These are phyloP conservation scores for Fusarium sp. DNA, from an alignment of 2,329 filamentous ascomycete genomes.

Conservation along the genomic window DNA sequence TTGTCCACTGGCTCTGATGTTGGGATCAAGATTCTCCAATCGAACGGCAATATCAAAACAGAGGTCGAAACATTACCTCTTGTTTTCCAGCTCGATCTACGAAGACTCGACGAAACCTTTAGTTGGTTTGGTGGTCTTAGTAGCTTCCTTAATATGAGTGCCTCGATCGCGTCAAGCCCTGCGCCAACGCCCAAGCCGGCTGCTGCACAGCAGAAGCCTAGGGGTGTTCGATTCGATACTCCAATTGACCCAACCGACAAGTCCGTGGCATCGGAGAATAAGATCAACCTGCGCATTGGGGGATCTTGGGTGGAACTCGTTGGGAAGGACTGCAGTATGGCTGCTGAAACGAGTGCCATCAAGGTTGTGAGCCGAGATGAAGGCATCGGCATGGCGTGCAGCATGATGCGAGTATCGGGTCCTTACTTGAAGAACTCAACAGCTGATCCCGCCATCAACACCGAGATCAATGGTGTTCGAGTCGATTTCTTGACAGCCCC, in stretches of 20 bases:
- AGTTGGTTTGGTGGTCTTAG: conserved; percentile 92
- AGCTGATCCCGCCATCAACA: conserved; percentile 72
- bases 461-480: conserved; percentile 76
- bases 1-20: conserved; percentile 71
- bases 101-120: conserved; percentile 87
- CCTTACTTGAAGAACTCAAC: conserved; percentile 71
- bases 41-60: conserved; percentile 63
- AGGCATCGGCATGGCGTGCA: conserved; percentile 80
- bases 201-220: conserved; percentile 62
- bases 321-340: conserved; percentile 82
- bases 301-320: conserved; percentile 83
- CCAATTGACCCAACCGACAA: conserved; percentile 65
- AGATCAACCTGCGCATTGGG: conserved; percentile 82
- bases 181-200: conserved; percentile 61
- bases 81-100: conserved; percentile 81
- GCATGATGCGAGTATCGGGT: conserved; percentile 81
- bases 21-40: conserved; percentile 66
- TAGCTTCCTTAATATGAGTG: conserved; percentile 89
- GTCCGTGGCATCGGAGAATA: conserved; percentile 67
- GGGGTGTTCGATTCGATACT: conserved; percentile 72
- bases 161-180: conserved; percentile 83
- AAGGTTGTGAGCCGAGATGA: conserved; percentile 84
- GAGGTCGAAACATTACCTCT: conserved; percentile 84
- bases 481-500: conserved; percentile 82
- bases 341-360: conserved; percentile 83